Evolutionary conservation across 192 early-diverging fungal species (phyloP).

Genomic region (Coemansia sp.): DNA sequence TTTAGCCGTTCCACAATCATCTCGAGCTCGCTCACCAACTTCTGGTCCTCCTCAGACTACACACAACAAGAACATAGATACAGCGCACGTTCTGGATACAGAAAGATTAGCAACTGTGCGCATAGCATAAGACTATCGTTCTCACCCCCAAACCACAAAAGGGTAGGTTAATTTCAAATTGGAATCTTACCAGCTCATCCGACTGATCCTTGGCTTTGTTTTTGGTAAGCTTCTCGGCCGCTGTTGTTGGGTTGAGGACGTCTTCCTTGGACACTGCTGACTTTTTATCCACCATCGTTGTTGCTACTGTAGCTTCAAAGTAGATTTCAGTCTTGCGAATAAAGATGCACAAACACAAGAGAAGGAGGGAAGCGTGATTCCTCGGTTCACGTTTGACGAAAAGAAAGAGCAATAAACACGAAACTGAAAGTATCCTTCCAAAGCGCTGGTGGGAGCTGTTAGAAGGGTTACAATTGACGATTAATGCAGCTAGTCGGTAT

Average conservation of each 20-base stretch:
- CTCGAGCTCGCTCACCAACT: conserved; percentile 90
- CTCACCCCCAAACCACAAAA: not conserved
- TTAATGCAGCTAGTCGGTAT: not conserved
- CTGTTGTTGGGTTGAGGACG: conserved; percentile 50
- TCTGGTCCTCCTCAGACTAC: conserved; percentile 96
- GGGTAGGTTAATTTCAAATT: not conserved
- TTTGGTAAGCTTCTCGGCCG: conserved; percentile 49
- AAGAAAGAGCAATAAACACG: not conserved
- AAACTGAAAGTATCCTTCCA: too few relatives aligned
- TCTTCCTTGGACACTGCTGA: conserved; percentile 22
- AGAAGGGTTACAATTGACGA: conserved; percentile 1
- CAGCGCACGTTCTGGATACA: too few relatives aligned
- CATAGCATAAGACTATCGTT: too few relatives aligned
- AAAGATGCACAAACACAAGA: not conserved
- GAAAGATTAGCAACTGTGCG: not conserved
- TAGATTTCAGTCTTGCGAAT: not conserved
- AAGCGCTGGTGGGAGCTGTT: too few relatives aligned
- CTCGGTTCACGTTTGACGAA: not conserved
- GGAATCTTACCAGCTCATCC: conserved; percentile 54
- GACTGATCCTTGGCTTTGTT: conserved; percentile 55
- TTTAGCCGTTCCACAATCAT: conserved; percentile 92
- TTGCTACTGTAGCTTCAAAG: not conserved
- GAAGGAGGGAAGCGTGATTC: too few relatives aligned
- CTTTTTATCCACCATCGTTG: conserved; percentile 36
- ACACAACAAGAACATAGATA: not conserved